Evolutionary conservation across 2,329 filamentous ascomycete genomes (phyloP), one percentile per base, ranked within the genome.

Genomic region (Colletotrichum falcatum): DNA sequence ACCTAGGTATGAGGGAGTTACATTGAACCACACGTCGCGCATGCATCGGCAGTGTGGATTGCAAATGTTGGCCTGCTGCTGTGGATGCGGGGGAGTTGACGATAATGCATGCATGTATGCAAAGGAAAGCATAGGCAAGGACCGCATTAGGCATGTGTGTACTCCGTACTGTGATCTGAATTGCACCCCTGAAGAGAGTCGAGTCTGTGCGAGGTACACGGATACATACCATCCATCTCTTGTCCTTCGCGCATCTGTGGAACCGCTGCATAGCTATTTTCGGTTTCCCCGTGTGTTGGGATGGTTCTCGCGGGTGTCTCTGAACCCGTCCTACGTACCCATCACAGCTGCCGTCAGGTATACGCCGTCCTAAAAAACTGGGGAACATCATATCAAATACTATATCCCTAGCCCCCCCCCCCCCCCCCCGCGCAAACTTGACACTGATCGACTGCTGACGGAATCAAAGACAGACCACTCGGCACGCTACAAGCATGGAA

Each of bases 231-330:
- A 42, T 61, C 59, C 59, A 33, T 61, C 44, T 49, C 46, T 42
- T 54, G 39, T 59, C 33, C 33, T 42, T 35, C 23, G 37, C 51
- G 20, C 64, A 20, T 39, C 16, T 48, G 46, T 42, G 51, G 44
- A 71, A 59, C 46, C 33, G 58, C 64, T 63, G 64, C 64, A 55
- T 62, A 30, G 46, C 59, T 56, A 66, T 66, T 62, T 49, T 58
- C 56, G 56, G 49, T 20, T 49, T n/a, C 39, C 23, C 51, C 56
- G 33, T 48, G 44, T 55, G 58, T 59, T 59, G 51, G 51, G 51
- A 70, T 70, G 64, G 68, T 54, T 30, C 30, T 33, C n/a, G 64
- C 64, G 59, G 51, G 37, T 68, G 44, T 44, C 56, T 44, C 28
- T 26, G 44, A 65, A 30, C 46, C 66, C 61, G 66, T n/a, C n/a